Evolutionary conservation across 2,329 filamentous ascomycete genomes (phyloP).

Genomic region (Scedosporium dehoogii): DNA sequence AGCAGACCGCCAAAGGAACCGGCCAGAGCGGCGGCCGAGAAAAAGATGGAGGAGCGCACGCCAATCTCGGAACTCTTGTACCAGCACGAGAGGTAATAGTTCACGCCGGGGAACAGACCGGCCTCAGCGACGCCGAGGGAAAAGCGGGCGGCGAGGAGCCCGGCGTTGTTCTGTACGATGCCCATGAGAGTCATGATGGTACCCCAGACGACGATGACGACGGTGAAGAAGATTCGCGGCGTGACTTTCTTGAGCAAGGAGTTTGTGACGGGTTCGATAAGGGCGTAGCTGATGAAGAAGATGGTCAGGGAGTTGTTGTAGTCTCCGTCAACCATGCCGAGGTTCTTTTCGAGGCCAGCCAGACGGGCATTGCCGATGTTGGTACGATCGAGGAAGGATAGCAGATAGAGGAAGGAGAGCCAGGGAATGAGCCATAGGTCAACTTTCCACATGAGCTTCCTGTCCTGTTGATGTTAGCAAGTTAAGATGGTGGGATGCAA

Average conservation of each 20-base stretch:
- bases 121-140: constrained; percentile 68
- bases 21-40: constrained; percentile 69
- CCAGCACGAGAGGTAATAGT: constrained; percentile 78
- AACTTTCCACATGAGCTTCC: constrained; percentile 50
- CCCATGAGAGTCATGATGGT: constrained; percentile 61
- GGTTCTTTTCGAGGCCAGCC: constrained; percentile 20
- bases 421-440: constrained; percentile 53
- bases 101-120: constrained; percentile 66
- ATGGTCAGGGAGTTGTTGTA: constrained; percentile 37
- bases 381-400: constrained; percentile 47
- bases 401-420: constrained; percentile 62
- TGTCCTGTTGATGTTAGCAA: constrained; percentile 35
- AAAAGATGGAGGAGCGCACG: constrained; percentile 72
- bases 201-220: constrained; percentile 68
- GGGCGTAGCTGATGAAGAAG: constrained; percentile 70
- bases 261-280: constrained; percentile 73
- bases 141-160: constrained; percentile 56
- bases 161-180: constrained; percentile 51
- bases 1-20: constrained; percentile 70
- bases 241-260: constrained; percentile 66
- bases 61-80: constrained; percentile 73
- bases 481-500: background rate
- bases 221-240: constrained; percentile 70
- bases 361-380: constrained; percentile 26
- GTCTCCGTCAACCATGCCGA: constrained; percentile 40